A percentile compares a stretch with the other conserved stretches of the same genome.
Conservation (phyloP, 2,329 filamentous ascomycete genomes). For the Sclerotinia trifoliorum region DNA sequence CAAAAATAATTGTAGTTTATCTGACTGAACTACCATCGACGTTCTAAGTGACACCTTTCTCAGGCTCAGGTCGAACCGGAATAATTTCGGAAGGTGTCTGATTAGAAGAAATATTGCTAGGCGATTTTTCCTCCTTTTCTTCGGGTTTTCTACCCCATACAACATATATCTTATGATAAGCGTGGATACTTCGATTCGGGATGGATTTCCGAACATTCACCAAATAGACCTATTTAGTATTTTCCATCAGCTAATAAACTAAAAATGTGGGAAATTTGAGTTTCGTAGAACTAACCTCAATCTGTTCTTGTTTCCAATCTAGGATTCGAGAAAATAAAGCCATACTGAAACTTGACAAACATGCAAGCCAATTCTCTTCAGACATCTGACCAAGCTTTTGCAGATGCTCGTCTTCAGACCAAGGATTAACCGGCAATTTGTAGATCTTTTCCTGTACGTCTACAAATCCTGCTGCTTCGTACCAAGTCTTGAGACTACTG, state of each 20-base stretch:
- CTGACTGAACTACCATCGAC: background rate
- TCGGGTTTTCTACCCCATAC: conserved; percentile 37
- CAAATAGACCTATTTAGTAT: conserved; percentile 31
- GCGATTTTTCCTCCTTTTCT: background rate
- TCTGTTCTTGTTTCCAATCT: conserved; percentile 37
- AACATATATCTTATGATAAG: conserved; percentile 36
- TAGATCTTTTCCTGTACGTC: conserved; percentile 53
- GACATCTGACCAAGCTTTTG: conserved; percentile 33
- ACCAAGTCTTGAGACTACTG: conserved; percentile 33
- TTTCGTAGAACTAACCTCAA: conserved; percentile 31
- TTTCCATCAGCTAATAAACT: background rate
- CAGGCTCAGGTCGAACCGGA: background rate
- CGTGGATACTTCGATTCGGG: conserved; percentile 34
- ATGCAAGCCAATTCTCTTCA: conserved; percentile 35
- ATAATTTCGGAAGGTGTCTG: too few species aligned
- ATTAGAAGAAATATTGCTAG: background rate
- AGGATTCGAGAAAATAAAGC: conserved; percentile 34
- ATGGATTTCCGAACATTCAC: conserved; percentile 35
- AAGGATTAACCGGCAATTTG: conserved; percentile 55
- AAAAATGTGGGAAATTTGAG: too few species aligned
- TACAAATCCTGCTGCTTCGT: conserved; percentile 51
- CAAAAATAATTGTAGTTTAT: background rate
- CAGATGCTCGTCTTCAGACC: conserved; percentile 46
- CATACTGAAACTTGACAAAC: conserved; percentile 35
- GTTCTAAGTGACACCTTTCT: background rate